A percentile compares a stretch with the other conserved stretches of the same genome.
Conservation (phyloP, 2,329 filamentous ascomycete genomes). For the Ceratocystis lukuohia region DNA sequence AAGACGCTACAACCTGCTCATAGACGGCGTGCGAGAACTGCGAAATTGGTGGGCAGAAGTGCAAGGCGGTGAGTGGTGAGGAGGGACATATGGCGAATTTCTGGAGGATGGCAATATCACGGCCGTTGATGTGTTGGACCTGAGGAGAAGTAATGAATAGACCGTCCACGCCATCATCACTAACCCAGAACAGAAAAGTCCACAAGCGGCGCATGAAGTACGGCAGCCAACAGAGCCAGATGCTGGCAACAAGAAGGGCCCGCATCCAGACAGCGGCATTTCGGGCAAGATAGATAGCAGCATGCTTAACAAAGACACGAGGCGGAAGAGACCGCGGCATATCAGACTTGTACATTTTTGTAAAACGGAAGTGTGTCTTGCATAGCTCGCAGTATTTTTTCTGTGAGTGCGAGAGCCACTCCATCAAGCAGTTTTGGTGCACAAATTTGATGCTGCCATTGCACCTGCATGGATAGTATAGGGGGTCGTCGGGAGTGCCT, state of each 20-base stretch:
- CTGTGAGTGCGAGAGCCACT: slow-evolving; percentile 96
- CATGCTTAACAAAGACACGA: slow-evolving; percentile 66
- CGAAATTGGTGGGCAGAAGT: slow-evolving; percentile 13
- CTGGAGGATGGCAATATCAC: slow-evolving; percentile 13
- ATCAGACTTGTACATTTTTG: slow-evolving; percentile 85
- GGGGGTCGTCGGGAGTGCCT: slow-evolving; percentile 63
- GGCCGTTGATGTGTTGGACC: slow-evolving; percentile 1
- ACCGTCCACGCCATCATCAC: slow-evolving; percentile 54
- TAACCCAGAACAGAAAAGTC: slow-evolving; percentile 90
- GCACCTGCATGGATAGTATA: slow-evolving; percentile 98
- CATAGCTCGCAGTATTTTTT: slow-evolving; percentile 99
- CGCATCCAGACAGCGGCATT: slow-evolving; percentile 68
- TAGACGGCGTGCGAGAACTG: slow-evolving; percentile 14
- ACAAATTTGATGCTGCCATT: slow-evolving; percentile 98
- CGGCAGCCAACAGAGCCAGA: slow-evolving; percentile 82
- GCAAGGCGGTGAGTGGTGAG: slow-evolving; percentile 21
- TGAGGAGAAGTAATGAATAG: slow-evolving; percentile 1
- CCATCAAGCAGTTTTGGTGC: slow-evolving; percentile 95
- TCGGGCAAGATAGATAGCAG: slow-evolving; percentile 56
- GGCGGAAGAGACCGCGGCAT: slow-evolving; percentile 80
- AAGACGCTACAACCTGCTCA: slow-evolving; percentile 11
- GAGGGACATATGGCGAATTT: slow-evolving; percentile 25
- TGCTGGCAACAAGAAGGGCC: slow-evolving; percentile 61
- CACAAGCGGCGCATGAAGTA: slow-evolving; percentile 85
- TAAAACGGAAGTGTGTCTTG: slow-evolving; percentile 97